Evolutionary conservation across 768 basidiomycete species (phyloP), one percentile per base, ranked within the genome.

Genomic region (Termitomyces sp.): DNA sequence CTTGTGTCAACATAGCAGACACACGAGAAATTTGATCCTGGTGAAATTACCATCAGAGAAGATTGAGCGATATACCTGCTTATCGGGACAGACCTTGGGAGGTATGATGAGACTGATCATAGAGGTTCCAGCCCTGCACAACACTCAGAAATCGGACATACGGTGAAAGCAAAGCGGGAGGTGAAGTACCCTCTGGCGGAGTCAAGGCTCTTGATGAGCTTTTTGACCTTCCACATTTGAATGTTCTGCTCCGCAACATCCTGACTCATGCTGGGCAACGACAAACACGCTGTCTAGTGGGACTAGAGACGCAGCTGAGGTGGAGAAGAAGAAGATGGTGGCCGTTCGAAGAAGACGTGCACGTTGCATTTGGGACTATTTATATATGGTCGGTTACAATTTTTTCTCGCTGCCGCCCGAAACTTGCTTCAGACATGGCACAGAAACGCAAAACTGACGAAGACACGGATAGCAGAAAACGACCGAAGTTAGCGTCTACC

Each of bases 21-120:
- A 89, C 88, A 59, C 94, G 88, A 37, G 95, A 95, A 70, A 99
- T 91, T 83, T 98, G 96, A 74, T 90, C 87, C 87, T 91, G 51
- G 50, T 45, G 49, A 25, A 57, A 51, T 35, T 45, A 25, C 17
- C 30, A 46, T 53, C 49, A 42, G 59, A 61, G 40, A 59, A 55
- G 35, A 59, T 50, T 52, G 49, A 44, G 27, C 23, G 28, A n/a
- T 21, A 56, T 52, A 47, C 23, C 30, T 42, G 54, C 53, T 58
- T 62, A 68, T 66, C 57, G 17, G 17, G 43, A 65, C 73, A 57
- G 63, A 87, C 92, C 80, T 94, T 94, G 50, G 96, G 95, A 28
- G 96, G 96, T 58, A 98, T 85, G 73, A 98, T 95, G 61, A 98
- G 81, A 73, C 91, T 94, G 76, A 98, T 98, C 96, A 98, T 98